Evolutionary conservation across 2,329 filamentous ascomycete species (phyloP), one percentile per base, ranked within the genome.

Genomic region (Colletotrichum sp.): DNA sequence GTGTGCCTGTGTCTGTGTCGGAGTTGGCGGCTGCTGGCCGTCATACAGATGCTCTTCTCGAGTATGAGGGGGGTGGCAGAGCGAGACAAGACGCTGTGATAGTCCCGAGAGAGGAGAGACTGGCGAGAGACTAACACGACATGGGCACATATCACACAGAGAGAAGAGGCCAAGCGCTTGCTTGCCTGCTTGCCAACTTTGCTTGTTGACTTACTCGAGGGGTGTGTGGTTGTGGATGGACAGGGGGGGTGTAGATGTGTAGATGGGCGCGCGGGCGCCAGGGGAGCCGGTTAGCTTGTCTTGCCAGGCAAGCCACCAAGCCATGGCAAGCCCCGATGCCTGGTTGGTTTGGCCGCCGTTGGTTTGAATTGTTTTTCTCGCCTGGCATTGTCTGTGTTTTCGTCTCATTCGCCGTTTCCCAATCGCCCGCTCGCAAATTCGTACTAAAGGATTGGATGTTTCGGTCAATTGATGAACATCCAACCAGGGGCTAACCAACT

Each of bases 261-360:
- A 36, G 26, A 6, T 15, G 32, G 4, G 39, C 30, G 68, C 61
- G 39, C 72, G 30, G 72, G 32, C 68, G 39, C 55, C 63, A 32
- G 55, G 72, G n/a, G 24, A 70, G 24, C 43, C 48, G 26, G 32
- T 63, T 75, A 73, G 70, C 36, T 57, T 73, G 73, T 73, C 39
- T 75, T 73, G 69, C 72, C 72, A 64, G 60, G 7, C 59, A 65
- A 66, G 72, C 48, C 72, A 65, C 57, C 72, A 66, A 71, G 67
- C 67, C 48, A 75, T 55, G 28, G 61, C 15, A 72, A 72, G 69
- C 73, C 73, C 73, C 73, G 69, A 68, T 15, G 67, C 26, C 67
- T 66, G 32, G 59, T 66, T 74, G 67, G 72, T 36, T 71, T 36
- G 34, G 59, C 67, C 34, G 73, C 64, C 70, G 73, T 73, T 75